Evolutionary conservation across 208 protist genomes (phyloP), one percentile per base, ranked within the genome.

Genomic region (Leishmania tropica): DNA sequence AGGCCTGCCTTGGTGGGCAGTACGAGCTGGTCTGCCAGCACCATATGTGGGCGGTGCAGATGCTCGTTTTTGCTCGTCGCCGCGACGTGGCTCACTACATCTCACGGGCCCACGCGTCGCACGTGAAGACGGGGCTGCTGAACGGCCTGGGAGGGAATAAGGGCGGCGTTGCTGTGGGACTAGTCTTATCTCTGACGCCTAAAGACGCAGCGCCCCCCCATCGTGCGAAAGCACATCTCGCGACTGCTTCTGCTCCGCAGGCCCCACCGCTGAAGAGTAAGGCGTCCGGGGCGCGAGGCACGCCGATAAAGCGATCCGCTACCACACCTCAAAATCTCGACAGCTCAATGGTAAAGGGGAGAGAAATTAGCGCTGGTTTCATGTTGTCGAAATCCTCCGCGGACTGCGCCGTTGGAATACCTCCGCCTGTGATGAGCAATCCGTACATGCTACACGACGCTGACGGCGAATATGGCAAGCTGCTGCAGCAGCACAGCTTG

Each of bases 141-240:
- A 87, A 83, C 2, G 95, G 95, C 47, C 58, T 89, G 7, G 77
- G 96, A 53, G 98, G 97, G 24, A 99, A 99, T 87, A 99, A 99
- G 83, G 98, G 98, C 60, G 97, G 93, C 15, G 91, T 98, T 24
- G 96, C 92, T 0, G 85, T 99, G 4, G 83, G 84, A 0, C 78
- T 99, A 24, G 79, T 79, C 1, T 37, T 98, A 15, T 94, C 91
- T 0, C 82, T 96, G 87, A 78, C 56, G 35, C 80, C 74, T 15
- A 80, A 85, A 48, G 64, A 81, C 4, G 40, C 65, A 15, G 84
- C 80, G 24, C 28, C 64, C 1, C 81, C 78, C 10, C 73, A 80
- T 31, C 19, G 2, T 28, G 71, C 70, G n/a, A 76, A 65, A 1
- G 70, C 79, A 53, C 21, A 13, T 7, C 75, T 37, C 24, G 31